These are phyloP conservation scores for Prunus fruticosa DNA, from an alignment of 306 rosid genomes.

Conservation along the genomic window DNA sequence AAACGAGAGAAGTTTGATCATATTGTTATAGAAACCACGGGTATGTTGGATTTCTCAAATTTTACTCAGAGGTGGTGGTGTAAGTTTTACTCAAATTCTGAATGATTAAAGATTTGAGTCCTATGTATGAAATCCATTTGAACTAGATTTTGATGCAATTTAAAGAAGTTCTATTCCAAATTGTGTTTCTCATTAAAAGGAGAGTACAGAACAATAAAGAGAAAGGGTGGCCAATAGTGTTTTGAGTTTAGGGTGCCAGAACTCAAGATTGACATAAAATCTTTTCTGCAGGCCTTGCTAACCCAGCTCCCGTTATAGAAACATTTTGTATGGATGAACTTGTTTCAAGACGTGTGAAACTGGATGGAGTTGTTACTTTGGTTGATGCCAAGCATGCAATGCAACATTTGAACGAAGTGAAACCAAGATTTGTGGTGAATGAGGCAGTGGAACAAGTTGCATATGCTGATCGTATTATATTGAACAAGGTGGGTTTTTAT, in stretches of 20 bases:
- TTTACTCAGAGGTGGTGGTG: neutral
- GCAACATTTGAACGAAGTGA: slow-evolving; percentile 77
- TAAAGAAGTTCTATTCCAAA: neutral
- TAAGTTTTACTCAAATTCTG: slow-evolving; percentile 4
- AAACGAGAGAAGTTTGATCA: slow-evolving; percentile 78
- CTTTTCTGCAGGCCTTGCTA: slow-evolving; percentile 73
- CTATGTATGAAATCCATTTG: neutral
- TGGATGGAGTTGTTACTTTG: slow-evolving; percentile 93
- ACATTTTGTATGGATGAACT: slow-evolving; percentile 77
- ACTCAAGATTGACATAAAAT: slow-evolving; percentile 9
- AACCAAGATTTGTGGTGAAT: slow-evolving; percentile 93
- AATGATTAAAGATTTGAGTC: neutral
- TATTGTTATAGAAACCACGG: slow-evolving; percentile 91
- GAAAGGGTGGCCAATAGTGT: neutral
- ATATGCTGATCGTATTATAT: slow-evolving; percentile 81
- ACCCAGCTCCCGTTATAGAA: slow-evolving; percentile 89
- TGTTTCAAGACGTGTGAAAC: slow-evolving; percentile 63
- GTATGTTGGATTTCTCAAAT: slow-evolving; percentile 26
- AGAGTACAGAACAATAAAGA: neutral
- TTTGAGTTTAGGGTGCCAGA: neutral
- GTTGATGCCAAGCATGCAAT: slow-evolving; percentile 87
- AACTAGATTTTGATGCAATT: neutral
- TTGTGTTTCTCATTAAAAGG: neutral
- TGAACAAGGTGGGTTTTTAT: slow-evolving; percentile 67
- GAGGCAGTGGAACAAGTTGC: slow-evolving; percentile 96